Evolutionary conservation across 345 rosid species (phyloP).

Genomic region (Eucalyptus grandis): DNA sequence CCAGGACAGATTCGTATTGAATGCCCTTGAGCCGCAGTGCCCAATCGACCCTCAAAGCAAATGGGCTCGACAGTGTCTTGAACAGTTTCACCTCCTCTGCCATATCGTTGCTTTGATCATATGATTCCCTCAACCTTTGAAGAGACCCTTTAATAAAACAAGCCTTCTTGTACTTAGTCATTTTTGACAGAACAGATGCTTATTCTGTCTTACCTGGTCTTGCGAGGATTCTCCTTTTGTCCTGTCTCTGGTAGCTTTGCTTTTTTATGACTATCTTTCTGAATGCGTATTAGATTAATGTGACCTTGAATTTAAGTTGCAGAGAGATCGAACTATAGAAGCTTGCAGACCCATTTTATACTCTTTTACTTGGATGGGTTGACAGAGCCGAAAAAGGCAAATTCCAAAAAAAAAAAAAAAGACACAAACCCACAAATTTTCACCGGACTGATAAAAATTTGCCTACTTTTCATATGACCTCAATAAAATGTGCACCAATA

Average conservation of each 20-base stretch:
- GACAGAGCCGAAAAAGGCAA: not conserved
- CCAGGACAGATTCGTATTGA: not conserved
- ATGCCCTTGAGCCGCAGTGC: not conserved
- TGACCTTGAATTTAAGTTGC: not conserved
- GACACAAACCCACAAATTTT: not conserved
- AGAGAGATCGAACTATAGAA: not conserved
- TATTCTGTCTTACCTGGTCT: not conserved
- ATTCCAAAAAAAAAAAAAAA: not conserved
- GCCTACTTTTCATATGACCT: too few relatives aligned
- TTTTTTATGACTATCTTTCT: not conserved
- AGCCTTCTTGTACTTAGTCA: not conserved
- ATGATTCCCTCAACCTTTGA: not conserved
- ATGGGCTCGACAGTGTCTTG: not conserved
- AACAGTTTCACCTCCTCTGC: not conserved
- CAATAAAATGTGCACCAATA: too few relatives aligned
- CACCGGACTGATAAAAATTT: too few relatives aligned
- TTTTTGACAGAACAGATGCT: not conserved
- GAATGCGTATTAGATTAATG: not conserved
- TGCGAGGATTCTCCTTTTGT: not conserved
- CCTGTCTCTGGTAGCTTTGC: not conserved
- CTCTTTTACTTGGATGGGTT: not conserved
- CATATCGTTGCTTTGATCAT: not conserved
- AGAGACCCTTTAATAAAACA: not conserved
- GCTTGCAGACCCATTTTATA: not conserved
- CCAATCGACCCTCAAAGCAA: not conserved